Evolutionary conservation across 371 early-diverging fungal genomes (phyloP), one percentile per base, ranked within the genome.

Genomic region (Circinella umbellata): DNA sequence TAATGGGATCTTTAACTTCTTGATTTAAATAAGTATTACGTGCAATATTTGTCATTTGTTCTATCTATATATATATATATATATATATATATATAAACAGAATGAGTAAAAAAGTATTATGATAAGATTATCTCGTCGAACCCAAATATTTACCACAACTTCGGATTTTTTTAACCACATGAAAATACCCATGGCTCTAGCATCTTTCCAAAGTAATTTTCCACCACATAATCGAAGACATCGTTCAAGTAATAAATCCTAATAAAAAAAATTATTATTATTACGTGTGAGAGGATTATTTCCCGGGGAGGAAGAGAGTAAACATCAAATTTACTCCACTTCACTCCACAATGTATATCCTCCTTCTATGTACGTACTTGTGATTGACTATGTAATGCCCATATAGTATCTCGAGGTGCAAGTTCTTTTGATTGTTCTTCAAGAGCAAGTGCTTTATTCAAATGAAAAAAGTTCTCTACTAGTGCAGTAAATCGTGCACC

Each of bases 371-470:
- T 27, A 27, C 20, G 68, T 67, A 86, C 91, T 86, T 97, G 97
- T 4, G 96, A 96, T 73, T 94, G 93, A 79, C 95, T 95, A 71
- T 93, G 93, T 54, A 91, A 85, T 0, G 94, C 98, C 96, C 96
- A 97, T 18, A 86, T 80, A 55, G 92, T 88, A 67, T 96, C 96
- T 27, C 93, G 80, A 18, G 90, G 85, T 15, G 82, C 75, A 37
- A 97, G 73, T 64, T 81, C 78, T 3, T 64, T 55, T 38, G 79
- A 75, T n/a, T 72, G 70, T 66, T 79, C 77, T 20, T 65, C 73
- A 17, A 78, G 69, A 55, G 80, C 83, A 46, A 80, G 72, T 27
- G 74, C 80, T 68, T 81, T 76, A 73, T 88, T 85, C 57, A 84
- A 72, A 64, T 84, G 89, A 74, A 86, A 90, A 71, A 90, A 89